phyloP scores from a whole-genome alignment of 202 grass and related monocot genomes.

The Panicum hallii region DNA sequence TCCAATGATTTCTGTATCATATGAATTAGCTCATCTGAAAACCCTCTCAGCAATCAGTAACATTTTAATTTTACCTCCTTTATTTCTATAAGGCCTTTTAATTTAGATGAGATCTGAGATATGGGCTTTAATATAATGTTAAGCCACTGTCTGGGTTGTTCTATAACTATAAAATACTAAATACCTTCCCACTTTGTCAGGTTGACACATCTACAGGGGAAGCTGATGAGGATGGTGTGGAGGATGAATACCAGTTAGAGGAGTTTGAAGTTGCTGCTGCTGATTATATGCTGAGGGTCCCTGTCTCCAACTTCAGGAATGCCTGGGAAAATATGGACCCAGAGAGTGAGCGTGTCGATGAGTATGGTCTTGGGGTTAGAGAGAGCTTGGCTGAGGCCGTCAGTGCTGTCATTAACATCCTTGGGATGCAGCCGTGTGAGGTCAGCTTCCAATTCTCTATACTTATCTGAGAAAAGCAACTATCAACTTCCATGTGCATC shows the following conservation, averaged over 20 bases:
- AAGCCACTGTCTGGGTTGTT: slow-evolving; percentile 5
- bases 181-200: slow-evolving; percentile 49
- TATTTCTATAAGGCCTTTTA: slow-evolving; percentile 1
- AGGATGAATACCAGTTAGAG: slow-evolving; percentile 87
- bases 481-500: not conserved
- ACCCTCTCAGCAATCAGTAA: slow-evolving; percentile 16
- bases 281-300: slow-evolving; percentile 84
- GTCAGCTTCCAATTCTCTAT: slow-evolving; percentile 44
- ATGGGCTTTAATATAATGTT: not conserved
- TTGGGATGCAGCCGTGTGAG: slow-evolving; percentile 90
- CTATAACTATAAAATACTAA: slow-evolving; percentile 2
- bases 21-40: slow-evolving; percentile 1
- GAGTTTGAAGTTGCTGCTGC: slow-evolving; percentile 69
- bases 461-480: slow-evolving; percentile 12
- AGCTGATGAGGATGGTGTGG: slow-evolving; percentile 79
- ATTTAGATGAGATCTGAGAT: not conserved
- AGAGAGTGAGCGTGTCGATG: slow-evolving; percentile 68
- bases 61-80: not conserved
- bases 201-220: slow-evolving; percentile 71
- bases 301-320: slow-evolving; percentile 80
- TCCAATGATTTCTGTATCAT: slow-evolving; percentile 33
- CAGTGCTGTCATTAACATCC: slow-evolving; percentile 66
- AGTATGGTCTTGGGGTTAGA: slow-evolving; percentile 77
- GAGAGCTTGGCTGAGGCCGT: slow-evolving; percentile 84
- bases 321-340: slow-evolving; percentile 81